phyloP scores from a whole-genome alignment of 192 early-diverging fungal genomes.

The Coemansia sp. region DNA sequence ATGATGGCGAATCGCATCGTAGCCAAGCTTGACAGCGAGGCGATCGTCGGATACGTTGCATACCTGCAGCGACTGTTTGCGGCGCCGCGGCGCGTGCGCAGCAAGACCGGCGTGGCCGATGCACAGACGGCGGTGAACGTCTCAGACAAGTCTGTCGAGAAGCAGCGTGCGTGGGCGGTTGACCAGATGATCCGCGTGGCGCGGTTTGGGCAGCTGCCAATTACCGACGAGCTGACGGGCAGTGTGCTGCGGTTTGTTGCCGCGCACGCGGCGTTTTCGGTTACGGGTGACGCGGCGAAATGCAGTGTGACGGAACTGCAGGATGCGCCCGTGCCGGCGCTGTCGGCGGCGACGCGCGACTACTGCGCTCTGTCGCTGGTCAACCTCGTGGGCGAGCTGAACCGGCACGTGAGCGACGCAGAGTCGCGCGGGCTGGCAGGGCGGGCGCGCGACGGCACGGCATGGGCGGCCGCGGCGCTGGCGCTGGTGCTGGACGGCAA shows the following conservation, averaged over 20 bases:
- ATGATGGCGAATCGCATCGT: constrained; percentile 81
- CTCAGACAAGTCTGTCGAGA: constrained; percentile 39
- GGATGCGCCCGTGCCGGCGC: constrained; percentile 51
- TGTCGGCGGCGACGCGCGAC: constrained; percentile 58
- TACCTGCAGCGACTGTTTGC: constrained; percentile 73
- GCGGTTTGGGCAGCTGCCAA: constrained; percentile 70
- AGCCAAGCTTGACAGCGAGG: constrained; percentile 64
- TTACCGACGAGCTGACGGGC: constrained; percentile 69
- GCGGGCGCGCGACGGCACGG: constrained; percentile 5
- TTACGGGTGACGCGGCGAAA: constrained; percentile 32
- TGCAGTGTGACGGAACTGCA: constrained; percentile 45
- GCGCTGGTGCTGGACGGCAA: constrained; percentile 18
- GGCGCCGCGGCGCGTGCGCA: constrained; percentile 35
- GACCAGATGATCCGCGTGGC: constrained; percentile 80
- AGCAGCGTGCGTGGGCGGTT: constrained; percentile 73
- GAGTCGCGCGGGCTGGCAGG: not conserved
- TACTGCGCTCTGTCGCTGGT: constrained; percentile 64
- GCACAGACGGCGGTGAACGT: constrained; percentile 27
- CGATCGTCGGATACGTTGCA: constrained; percentile 66
- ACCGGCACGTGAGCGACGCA: constrained; percentile 6
- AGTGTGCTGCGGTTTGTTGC: constrained; percentile 66
- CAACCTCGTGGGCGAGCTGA: constrained; percentile 66
- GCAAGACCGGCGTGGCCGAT: constrained; percentile 30
- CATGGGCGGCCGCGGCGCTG: not conserved
- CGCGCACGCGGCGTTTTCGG: constrained; percentile 73